Evolutionary conservation across 1,284 basidiomycete genomes (phyloP), one percentile per base, ranked within the genome.

Genomic region (Cryptococcus neoformans): DNA sequence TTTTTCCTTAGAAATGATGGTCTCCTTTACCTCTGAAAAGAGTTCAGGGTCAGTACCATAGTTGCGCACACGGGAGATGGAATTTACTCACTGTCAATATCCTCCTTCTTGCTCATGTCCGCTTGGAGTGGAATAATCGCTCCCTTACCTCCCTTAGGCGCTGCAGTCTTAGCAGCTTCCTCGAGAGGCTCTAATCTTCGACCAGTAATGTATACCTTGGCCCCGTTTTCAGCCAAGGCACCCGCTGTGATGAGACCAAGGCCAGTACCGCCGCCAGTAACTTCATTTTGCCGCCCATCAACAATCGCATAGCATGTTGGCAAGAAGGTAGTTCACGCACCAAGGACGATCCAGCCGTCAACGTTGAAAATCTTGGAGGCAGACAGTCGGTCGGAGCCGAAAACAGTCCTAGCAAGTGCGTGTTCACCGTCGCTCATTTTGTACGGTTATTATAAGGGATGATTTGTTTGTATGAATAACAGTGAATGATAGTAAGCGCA

Each of bases 191-290:
- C 70, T 4, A 62, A 56, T 6, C 75, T 63, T 47, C 75, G 64
- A 21, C 75, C 75, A 35, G 71, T 71, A 61, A 76, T 75, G 62
- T 74, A 77, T 8, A 77, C 75, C 47, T 61, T 66, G 35, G 60
- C 65, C 8, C 75, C 75, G 54, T 77, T 77, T 36, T 64, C 64
- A 39, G 72, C 72, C 9, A 76, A 64, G 0, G 74, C 67, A 8
- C 62, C 60, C 9, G 74, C 73, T 9, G 73, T 73, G n/a, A 69
- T 61, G 2, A 76, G 66, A 3, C 74, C 74, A 1, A 76, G 63
- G 17, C 74, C 74, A 11, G 73, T 76, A 36, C 74, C 74, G 14
- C 72, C 74, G 1, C 71, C 74, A 37, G 74, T 74, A 2, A 74
- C 72, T 76, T 53, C 6, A 16, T 10, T 28, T 28, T 28, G 28